These are phyloP conservation scores for Parathielavia hyrcaniae DNA, from an alignment of 495 filamentous ascomycete genomes.

Conservation along the genomic window DNA sequence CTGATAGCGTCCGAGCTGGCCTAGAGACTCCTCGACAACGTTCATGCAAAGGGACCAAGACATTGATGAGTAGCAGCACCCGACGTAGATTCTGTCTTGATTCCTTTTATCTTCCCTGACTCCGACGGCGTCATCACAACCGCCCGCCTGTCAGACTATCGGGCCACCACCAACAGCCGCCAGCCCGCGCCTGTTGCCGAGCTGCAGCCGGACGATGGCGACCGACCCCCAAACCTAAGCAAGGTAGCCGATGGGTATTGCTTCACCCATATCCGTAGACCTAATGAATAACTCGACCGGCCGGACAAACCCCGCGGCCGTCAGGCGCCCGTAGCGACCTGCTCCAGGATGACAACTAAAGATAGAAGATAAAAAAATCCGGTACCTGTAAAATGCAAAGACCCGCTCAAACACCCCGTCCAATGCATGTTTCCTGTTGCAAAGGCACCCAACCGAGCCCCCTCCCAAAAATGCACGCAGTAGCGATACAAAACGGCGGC, in stretches of 20 bases:
- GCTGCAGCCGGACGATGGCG: neutral
- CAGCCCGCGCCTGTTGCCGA: neutral
- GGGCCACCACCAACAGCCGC: neutral
- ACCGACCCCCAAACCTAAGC: neutral
- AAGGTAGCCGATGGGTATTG: constrained; percentile 17
- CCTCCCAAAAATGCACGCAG: constrained; percentile 1
- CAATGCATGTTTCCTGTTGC: constrained; percentile 34
- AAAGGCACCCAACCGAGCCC: constrained; percentile 10
- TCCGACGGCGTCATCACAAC: neutral
- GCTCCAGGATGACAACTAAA: constrained; percentile 8
- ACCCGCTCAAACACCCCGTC: constrained; percentile 27
- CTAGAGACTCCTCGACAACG: too few relatives aligned
- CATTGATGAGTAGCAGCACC: neutral
- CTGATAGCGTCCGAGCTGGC: too few relatives aligned
- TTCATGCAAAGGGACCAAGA: neutral
- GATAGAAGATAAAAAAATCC: constrained; percentile 8
- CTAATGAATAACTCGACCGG: constrained; percentile 1
- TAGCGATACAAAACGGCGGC: constrained; percentile 13
- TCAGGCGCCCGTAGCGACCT: neutral
- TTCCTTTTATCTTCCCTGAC: constrained; percentile 6
- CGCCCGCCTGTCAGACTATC: neutral
- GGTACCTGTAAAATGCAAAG: constrained; percentile 17
- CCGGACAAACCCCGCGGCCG: neutral
- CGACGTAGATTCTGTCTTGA: neutral
- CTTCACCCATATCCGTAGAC: constrained; percentile 2